These are phyloP conservation scores for Ogataea nonfermentans DNA, from an alignment of 805 yeast species.

Conservation along the genomic window DNA sequence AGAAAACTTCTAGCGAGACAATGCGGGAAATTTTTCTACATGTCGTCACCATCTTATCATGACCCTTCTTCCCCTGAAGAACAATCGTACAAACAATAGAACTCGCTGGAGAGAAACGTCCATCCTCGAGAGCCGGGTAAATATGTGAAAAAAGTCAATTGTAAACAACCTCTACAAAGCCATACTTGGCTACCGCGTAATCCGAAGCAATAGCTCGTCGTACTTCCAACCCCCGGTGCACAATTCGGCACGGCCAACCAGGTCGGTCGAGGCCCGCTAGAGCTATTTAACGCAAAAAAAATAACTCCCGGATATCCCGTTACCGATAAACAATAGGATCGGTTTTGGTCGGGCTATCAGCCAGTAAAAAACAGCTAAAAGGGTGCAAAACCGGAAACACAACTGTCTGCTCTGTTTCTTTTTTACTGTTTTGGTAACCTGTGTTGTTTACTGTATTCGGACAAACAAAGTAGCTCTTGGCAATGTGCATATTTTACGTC, in stretches of 20 bases:
- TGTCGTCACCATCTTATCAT: too few species aligned
- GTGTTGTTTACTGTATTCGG: slow-evolving; percentile 20
- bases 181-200: not conserved
- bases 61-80: too few species aligned
- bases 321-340: slow-evolving; percentile 6
- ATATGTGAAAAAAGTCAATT: too few species aligned
- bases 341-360: slow-evolving; percentile 1
- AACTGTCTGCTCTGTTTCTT: slow-evolving; percentile 14
- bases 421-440: slow-evolving; percentile 16
- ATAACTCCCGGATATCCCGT: slow-evolving; percentile 9
- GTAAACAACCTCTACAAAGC: not conserved
- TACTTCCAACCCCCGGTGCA: slow-evolving; percentile 2
- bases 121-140: too few species aligned
- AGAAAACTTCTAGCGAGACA: too few species aligned
- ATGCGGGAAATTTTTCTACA: too few species aligned
- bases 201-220: not conserved
- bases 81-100: too few species aligned
- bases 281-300: slow-evolving; percentile 7
- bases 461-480: slow-evolving; percentile 13
- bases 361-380: slow-evolving; percentile 14
- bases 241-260: slow-evolving; percentile 11
- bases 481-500: slow-evolving; percentile 16
- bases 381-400: slow-evolving; percentile 5
- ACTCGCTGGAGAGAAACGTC: too few species aligned
- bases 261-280: slow-evolving; percentile 8